Conservation (phyloP, 495 filamentous ascomycete genomes). For the Tetracladium setigerum region DNA sequence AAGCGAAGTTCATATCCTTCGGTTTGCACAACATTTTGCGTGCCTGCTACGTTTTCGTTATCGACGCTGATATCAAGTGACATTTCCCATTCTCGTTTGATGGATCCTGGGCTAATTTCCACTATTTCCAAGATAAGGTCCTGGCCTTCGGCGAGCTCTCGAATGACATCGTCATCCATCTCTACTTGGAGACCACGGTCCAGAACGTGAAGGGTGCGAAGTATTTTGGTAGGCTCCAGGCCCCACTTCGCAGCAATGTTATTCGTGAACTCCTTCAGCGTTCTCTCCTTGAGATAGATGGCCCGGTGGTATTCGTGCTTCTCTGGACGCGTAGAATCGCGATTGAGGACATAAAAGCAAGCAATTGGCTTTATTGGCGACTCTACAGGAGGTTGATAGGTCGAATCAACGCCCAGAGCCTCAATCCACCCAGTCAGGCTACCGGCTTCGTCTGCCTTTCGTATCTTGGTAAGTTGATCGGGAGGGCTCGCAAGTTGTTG, state of each 20-base stretch:
- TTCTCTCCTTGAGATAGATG: slow-evolving; percentile 75
- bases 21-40: slow-evolving; percentile 26
- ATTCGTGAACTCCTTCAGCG: slow-evolving; percentile 58
- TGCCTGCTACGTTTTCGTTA: slow-evolving; percentile 29
- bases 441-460: slow-evolving; percentile 40
- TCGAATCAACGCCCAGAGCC: slow-evolving; percentile 77
- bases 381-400: slow-evolving; percentile 73
- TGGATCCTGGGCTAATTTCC: slow-evolving; percentile 23
- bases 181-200: slow-evolving; percentile 70
- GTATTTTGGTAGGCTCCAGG: slow-evolving; percentile 62
- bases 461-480: slow-evolving; percentile 42
- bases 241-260: slow-evolving; percentile 70
- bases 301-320: slow-evolving; percentile 70
- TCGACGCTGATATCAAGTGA: slow-evolving; percentile 36
- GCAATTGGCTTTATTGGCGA: slow-evolving; percentile 64
- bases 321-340: slow-evolving; percentile 40
- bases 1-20: slow-evolving; percentile 40
- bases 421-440: slow-evolving; percentile 77
- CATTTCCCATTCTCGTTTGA: slow-evolving; percentile 45
- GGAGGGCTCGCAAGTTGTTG: slow-evolving; percentile 35
- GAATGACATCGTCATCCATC: slow-evolving; percentile 85
- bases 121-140: slow-evolving; percentile 62
- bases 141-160: slow-evolving; percentile 81
- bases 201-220: slow-evolving; percentile 63
- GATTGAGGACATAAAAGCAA: slow-evolving; percentile 76